phyloP scores from a whole-genome alignment of 768 basidiomycete species.

The Chalciporus pseudorubinellus region DNA sequence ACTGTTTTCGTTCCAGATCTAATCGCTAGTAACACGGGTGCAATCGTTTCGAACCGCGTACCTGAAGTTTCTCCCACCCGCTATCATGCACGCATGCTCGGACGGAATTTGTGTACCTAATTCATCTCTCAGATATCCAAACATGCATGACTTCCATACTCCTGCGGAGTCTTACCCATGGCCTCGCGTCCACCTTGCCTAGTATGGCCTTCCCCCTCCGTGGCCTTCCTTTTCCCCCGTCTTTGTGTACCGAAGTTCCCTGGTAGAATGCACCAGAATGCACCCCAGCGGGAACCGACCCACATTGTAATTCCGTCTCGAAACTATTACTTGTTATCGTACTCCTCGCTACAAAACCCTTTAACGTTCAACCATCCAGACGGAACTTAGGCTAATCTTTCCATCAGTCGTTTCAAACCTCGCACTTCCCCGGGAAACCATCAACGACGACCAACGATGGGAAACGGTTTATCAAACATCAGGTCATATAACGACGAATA shows the following conservation, averaged over 20 bases:
- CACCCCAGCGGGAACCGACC: background rate
- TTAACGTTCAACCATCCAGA: background rate
- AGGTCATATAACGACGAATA: background rate
- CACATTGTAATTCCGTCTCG: background rate
- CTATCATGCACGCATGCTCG: conserved; percentile 12
- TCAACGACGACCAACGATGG: background rate
- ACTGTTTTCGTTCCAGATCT: conserved; percentile 22
- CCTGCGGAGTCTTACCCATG: background rate
- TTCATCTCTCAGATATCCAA: conserved; percentile 17
- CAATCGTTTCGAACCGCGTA: conserved; percentile 8
- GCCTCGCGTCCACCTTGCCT: conserved; percentile 14
- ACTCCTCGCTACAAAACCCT: background rate
- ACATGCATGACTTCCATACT: conserved; percentile 10
- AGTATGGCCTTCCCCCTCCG: conserved; percentile 9
- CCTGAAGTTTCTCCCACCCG: conserved; percentile 19
- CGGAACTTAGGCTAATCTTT: background rate
- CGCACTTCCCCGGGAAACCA: background rate
- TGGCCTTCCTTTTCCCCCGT: conserved; percentile 4
- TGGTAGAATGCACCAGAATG: background rate
- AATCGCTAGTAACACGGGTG: conserved; percentile 20
- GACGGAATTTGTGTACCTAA: conserved; percentile 22
- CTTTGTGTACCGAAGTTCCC: background rate
- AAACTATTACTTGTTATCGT: background rate
- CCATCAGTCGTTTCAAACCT: background rate
- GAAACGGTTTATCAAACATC: no score